phyloP scores from a whole-genome alignment of 2,329 filamentous ascomycete genomes.

The Fusarium xylarioides region DNA sequence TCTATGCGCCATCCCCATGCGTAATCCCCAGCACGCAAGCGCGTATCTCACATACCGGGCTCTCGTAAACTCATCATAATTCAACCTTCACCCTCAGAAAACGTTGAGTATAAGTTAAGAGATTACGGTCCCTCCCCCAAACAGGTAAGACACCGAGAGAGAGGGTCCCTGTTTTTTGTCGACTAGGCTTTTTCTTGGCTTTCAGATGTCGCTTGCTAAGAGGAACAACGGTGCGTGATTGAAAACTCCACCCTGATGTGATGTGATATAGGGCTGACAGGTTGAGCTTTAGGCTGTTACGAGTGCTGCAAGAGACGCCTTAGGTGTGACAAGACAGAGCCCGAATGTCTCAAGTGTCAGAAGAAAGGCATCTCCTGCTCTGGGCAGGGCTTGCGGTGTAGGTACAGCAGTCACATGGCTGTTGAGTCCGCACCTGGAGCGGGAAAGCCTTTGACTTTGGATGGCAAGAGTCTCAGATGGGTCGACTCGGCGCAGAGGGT shows the following conservation, averaged over 20 bases:
- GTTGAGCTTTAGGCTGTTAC: conserved; percentile 44
- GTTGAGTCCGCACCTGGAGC: neutral
- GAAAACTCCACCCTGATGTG: neutral
- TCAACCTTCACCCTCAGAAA: neutral
- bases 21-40: conserved; percentile 8
- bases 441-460: neutral
- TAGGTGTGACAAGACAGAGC: conserved; percentile 51
- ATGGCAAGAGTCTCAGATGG: conserved; percentile 26
- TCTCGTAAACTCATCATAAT: neutral
- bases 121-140: neutral
- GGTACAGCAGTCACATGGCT: conserved; percentile 47
- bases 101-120: neutral
- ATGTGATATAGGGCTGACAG: neutral
- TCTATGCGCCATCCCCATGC: neutral
- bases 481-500: conserved; percentile 15
- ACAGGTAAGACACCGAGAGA: conserved; percentile 5
- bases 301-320: conserved; percentile 52
- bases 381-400: conserved; percentile 49
- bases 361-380: conserved; percentile 53
- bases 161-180: neutral
- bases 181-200: neutral
- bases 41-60: conserved; percentile 7
- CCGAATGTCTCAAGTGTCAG: conserved; percentile 50
- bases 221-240: conserved; percentile 44
- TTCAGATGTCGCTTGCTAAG: conserved; percentile 42